Base-by-base conservation (phyloP, 2,329 filamentous ascomycete genomes). In the Annulohypoxylon truncatum region DNA sequence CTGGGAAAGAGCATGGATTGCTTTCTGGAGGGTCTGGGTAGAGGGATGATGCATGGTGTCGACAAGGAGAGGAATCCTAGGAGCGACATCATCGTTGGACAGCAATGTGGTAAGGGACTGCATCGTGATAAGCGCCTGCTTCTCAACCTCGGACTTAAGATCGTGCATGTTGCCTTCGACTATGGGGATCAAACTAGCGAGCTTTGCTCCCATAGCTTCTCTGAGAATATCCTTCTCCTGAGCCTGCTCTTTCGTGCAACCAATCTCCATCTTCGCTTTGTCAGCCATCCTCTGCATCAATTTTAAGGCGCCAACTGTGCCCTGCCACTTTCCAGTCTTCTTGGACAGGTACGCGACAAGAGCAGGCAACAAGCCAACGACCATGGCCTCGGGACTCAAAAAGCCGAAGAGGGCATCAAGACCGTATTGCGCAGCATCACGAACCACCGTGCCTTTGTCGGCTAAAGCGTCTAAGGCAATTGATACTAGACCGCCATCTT, bases 81-180 rank as follows among this genome's bases (percentile, higher is more conserved):
- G 94, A 22, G 92, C 91, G 59, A 99, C 94, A 79, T 99, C 96
- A 82, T 99, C 96, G 84, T 99, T 99, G 77, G 94, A 94, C 50
- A 99, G 87, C 13, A 99, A 88, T 7, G 90, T 91, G 2, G 94
- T 97, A 58, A 99, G 85, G 33, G 93, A 92, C 74, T 88, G 92
- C 95, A 99, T 98, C 51, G 95, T 93, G 80, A 92, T 90, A 76
- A 92, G 83, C n/a, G 96, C 90, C 82, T 96, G 92, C 84, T 97
- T 98, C 79, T 89, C 86, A 28, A 92, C 90, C 76, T 98, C 96
- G 50, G 84, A 77, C 85, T 99, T 99, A 77, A 99, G 85, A 78
- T 99, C 96, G 81, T 97, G 94, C 95, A 99, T 98, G 73, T 93
- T 93, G 57, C 85, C 86, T 81, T 98, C 96, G 61, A 96, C 94